phyloP scores from a whole-genome alignment of 2,329 filamentous ascomycete genomes.

The Alternaria tenuissima region DNA sequence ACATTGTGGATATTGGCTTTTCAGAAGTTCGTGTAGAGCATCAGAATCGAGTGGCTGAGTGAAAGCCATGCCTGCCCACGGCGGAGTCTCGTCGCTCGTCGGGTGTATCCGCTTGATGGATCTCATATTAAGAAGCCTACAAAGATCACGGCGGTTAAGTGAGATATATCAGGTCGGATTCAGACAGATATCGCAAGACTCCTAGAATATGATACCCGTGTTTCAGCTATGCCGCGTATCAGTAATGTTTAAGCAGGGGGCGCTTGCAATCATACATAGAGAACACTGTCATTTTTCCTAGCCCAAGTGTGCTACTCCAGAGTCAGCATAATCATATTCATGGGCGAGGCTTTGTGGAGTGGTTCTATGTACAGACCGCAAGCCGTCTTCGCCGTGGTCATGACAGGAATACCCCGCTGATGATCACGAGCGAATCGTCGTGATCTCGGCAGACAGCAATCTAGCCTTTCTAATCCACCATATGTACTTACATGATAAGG shows the following conservation, averaged over 20 bases:
- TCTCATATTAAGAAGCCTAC: background rate
- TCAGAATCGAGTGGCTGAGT: constrained; percentile 35
- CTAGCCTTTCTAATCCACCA: background rate
- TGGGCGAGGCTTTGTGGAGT: background rate
- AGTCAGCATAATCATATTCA: background rate
- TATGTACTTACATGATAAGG: background rate
- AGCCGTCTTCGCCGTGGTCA: background rate
- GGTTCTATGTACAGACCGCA: background rate
- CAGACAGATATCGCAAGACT: background rate
- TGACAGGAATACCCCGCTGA: background rate
- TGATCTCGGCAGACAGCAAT: background rate
- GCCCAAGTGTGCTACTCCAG: background rate
- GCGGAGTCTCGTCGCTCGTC: constrained; percentile 33
- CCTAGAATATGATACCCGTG: background rate
- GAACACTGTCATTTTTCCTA: background rate
- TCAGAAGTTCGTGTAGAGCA: constrained; percentile 32
- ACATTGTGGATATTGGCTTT: constrained; percentile 27
- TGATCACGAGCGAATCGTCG: background rate
- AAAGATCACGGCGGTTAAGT: background rate
- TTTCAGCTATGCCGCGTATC: background rate
- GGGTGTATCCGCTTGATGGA: constrained; percentile 26
- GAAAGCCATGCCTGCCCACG: constrained; percentile 40
- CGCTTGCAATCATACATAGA: background rate
- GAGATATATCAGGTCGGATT: background rate
- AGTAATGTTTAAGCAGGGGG: background rate